phyloP scores from a whole-genome alignment of 768 basidiomycete genomes.

The Leccinum fibrillosum region DNA sequence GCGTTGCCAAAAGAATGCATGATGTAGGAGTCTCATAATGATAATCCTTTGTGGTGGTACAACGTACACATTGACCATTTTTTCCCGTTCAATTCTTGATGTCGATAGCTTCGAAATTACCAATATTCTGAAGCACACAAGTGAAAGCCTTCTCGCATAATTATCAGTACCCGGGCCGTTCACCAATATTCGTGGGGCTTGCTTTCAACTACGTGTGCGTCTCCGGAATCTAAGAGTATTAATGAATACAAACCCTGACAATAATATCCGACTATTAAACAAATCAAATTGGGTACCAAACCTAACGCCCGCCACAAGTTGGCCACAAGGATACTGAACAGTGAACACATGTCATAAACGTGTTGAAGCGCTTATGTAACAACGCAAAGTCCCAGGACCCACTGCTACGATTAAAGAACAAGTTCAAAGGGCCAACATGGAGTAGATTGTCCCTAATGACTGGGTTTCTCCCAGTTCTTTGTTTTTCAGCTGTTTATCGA shows the following conservation, averaged over 20 bases:
- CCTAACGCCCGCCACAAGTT: background rate
- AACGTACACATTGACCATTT: too few species aligned
- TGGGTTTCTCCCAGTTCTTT: background rate
- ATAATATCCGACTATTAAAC: background rate
- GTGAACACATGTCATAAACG: background rate
- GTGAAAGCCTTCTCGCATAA: background rate
- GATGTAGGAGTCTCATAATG: too few species aligned
- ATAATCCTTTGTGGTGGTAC: too few species aligned
- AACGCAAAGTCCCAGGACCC: too few species aligned
- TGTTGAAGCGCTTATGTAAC: background rate
- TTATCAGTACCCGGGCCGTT: background rate
- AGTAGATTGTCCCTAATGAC: background rate
- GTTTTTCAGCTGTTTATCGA: background rate
- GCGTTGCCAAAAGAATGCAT: too few species aligned
- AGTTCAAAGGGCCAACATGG: too few species aligned
- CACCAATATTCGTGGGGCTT: background rate
- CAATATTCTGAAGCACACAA: background rate
- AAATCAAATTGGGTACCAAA: background rate
- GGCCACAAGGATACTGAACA: too few species aligned
- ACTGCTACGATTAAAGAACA: too few species aligned
- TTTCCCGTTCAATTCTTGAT: too few species aligned
- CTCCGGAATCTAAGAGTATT: background rate
- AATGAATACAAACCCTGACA: background rate
- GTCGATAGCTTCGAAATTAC: background rate
- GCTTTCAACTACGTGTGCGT: background rate